phyloP scores from a whole-genome alignment of 2,329 filamentous ascomycete species.

The Aspergillus cejpii region DNA sequence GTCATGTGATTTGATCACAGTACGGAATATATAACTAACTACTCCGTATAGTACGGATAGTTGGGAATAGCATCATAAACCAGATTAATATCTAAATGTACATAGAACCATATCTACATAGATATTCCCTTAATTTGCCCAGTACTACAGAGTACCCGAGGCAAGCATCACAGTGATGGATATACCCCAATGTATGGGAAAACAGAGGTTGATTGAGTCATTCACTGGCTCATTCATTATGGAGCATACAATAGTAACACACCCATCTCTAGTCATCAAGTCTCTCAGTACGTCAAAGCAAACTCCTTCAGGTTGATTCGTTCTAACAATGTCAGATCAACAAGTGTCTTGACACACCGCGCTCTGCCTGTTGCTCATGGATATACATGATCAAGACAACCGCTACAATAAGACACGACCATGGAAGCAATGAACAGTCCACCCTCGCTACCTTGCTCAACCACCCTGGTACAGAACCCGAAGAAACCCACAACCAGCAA shows the following conservation, averaged over 20 bases:
- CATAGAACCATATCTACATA: too few relatives aligned
- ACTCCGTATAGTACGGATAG: too few relatives aligned
- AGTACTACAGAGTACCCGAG: background rate
- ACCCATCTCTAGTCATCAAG: background rate
- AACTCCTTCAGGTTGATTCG: too few relatives aligned
- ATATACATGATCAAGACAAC: background rate
- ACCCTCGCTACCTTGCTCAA: too few relatives aligned
- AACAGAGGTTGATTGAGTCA: background rate
- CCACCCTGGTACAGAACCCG: constrained; percentile 1
- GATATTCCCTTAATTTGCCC: background rate
- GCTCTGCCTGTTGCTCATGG: background rate
- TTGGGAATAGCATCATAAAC: too few relatives aligned
- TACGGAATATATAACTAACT: too few relatives aligned
- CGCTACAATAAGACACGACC: too few relatives aligned
- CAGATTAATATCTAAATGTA: too few relatives aligned
- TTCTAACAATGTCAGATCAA: too few relatives aligned
- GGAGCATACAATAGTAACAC: background rate
- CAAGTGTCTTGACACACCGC: too few relatives aligned
- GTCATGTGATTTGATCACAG: constrained; percentile 3
- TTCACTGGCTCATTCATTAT: background rate
- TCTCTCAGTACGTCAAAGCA: background rate
- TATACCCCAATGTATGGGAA: background rate
- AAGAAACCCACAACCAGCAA: constrained; percentile 1
- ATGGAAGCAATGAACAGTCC: too few relatives aligned
- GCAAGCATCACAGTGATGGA: too few relatives aligned